Evolutionary conservation across 495 filamentous ascomycete genomes (phyloP), one percentile per base, ranked within the genome.

Genomic region (Aspergillus egyptiacus): DNA sequence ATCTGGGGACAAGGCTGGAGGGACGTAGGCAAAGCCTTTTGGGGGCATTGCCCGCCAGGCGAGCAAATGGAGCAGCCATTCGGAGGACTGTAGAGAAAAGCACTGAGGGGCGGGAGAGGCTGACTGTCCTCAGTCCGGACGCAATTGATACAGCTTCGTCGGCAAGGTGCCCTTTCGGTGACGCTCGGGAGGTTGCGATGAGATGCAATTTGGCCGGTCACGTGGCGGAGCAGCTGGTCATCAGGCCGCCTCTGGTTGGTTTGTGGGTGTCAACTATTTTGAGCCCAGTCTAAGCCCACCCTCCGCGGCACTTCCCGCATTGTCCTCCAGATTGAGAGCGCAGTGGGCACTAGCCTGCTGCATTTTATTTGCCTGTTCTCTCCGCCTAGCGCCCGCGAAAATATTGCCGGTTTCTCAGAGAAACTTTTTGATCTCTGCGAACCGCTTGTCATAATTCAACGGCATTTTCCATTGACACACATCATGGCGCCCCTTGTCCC

Each of bases 61-160:
- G 83, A 62, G 78, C 65, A 65, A 87, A 76, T 22, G 80, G 69
- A 50, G 74, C 76, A 64, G 83, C 78, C 84, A 88, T 88, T 68
- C 69, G 66, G 69, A 56, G 58, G 54, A 58, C 51, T 52, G 54
- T 57, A 61, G 55, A 50, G 52, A 48, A 51, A 37, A 44, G 45
- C 44, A 18, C 46, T 52, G 56, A 53, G 45, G 63, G 62, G 44
- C n/a, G n/a, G 47, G 42, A 53, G 54, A 53, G 57, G 54, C 57
- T 60, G 61, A 54, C 49, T 35, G 55, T 61, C 69, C 67, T 72
- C 67, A 65, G 59, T 62, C 69, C 67, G 65, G 62, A 58, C 62
- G 62, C 69, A 69, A 68, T 64, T 55, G 68, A 67, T 68, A 57
- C 56, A 61, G 58, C 64, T 61, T 61, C 59, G 58, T 58, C 60